Evolutionary conservation across 805 yeast genomes (phyloP), one percentile per base, ranked within the genome.

Genomic region (Monosporozyma aquatica): DNA sequence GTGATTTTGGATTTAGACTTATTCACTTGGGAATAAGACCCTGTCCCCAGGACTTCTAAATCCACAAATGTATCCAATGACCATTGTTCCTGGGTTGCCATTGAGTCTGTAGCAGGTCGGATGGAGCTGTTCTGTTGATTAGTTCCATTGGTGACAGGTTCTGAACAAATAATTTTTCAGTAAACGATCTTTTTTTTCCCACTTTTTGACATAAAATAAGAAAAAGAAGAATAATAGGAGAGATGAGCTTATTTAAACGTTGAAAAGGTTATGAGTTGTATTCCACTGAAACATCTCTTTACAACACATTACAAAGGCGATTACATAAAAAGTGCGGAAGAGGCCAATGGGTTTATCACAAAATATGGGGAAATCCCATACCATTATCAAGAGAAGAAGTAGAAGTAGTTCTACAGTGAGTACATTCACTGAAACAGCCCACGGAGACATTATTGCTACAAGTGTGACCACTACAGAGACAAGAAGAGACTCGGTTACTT

Each of bases 1-100:
- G 83, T 80, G 21, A 58, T 64, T 52, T 78, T 87, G 46, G 92
- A 95, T 2, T 83, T 73, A 0, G 96, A 97, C 29, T 85, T 74
- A 49, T 78, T 74, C 5, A 90, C 98, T 2, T 95, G 87, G 7
- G 97, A 87, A 58, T 90, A 92, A 5, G 96, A 86, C 1, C 98
- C 98, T 57, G 86, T 95, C 21, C 98, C 98, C 23, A 92, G 74
- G 32, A 82, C 78, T 18, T 84, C 78, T 7, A 95, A 92, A 58
- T 92, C 87, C 47, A 78, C 81, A 62, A 89, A 92, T 58, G 92
- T 97, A 20, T 27, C 32, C 25, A 37, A 27, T 17, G 24, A 5
- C 37, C 37, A 34, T 4, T n/a, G 20, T n/a, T 34, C 37, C 18
- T 14, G 26, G 22, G 23, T 18, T 9, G 35, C 14, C 35, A 32